phyloP scores from a whole-genome alignment of 2,329 filamentous ascomycete genomes.

The Nothomitra cinnamomea region DNA sequence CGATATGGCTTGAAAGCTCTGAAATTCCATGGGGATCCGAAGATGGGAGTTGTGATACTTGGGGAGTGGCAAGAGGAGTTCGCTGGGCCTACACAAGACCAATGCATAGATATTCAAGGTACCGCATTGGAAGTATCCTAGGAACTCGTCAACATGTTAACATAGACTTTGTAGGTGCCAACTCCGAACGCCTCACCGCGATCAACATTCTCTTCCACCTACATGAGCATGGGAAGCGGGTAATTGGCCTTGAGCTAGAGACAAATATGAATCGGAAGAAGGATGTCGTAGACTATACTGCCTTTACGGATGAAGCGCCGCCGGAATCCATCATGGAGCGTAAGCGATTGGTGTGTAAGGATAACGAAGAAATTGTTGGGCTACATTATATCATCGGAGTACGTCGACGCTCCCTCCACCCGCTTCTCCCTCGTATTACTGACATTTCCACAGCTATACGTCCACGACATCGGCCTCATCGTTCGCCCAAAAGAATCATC shows the following conservation, averaged over 20 bases:
- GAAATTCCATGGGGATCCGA: conserved; percentile 3
- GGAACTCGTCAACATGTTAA: neutral
- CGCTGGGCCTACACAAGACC: neutral
- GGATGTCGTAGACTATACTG: neutral
- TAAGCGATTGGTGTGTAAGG: neutral
- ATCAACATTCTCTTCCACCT: neutral
- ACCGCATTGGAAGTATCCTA: neutral
- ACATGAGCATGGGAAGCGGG: conserved; percentile 1
- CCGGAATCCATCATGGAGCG: neutral
- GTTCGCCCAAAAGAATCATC: neutral
- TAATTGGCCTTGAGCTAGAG: conserved; percentile 1
- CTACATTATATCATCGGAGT: conserved; percentile 2
- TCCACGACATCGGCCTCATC: conserved; percentile 3
- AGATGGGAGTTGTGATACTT: conserved; percentile 5
- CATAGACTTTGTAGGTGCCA: neutral
- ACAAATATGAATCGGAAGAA: conserved; percentile 1
- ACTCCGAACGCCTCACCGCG: neutral
- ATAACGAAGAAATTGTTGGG: conserved; percentile 4
- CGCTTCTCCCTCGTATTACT: neutral
- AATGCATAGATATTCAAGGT: neutral
- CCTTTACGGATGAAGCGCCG: conserved; percentile 3
- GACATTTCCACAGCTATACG: neutral
- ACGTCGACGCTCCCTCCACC: neutral
- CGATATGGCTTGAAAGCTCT: conserved; percentile 4
- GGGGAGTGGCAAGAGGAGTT: conserved; percentile 4